Evolutionary conservation across 176 grass and related monocot species (phyloP).

Genomic region (Hsuehochloa calcarea): DNA sequence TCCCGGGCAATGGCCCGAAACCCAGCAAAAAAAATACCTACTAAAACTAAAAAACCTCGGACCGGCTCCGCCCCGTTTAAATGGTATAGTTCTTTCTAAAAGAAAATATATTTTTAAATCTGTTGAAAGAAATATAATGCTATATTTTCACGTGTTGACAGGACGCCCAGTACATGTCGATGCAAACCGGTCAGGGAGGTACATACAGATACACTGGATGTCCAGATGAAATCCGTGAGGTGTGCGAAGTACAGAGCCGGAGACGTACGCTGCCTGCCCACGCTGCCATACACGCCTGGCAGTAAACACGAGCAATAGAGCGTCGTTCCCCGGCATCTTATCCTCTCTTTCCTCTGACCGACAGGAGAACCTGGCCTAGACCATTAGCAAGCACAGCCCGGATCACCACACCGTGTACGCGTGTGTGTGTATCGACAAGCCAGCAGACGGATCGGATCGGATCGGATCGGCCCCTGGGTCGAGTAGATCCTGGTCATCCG

Average conservation of each 20-base stretch:
- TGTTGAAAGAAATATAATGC: too few relatives aligned
- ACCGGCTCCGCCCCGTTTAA: too few relatives aligned
- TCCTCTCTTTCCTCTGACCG: not conserved
- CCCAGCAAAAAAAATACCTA: too few relatives aligned
- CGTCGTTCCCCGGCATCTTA: not conserved
- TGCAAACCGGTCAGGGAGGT: not conserved
- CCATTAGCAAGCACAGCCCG: not conserved
- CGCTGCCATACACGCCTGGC: not conserved
- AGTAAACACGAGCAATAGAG: not conserved
- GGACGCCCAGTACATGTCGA: not conserved
- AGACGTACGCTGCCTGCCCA: not conserved
- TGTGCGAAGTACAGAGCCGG: not conserved
- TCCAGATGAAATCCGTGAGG: constrained; percentile 20
- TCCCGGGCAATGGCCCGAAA: too few relatives aligned
- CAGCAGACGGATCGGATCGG: constrained; percentile 32
- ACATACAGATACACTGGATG: not conserved
- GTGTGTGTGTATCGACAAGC: not conserved
- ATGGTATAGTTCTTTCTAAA: too few relatives aligned
- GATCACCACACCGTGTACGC: not conserved
- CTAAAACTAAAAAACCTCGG: too few relatives aligned
- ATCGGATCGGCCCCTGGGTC: constrained; percentile 25
- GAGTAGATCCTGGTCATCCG: constrained; percentile 53
- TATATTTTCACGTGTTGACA: too few relatives aligned
- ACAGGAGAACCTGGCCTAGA: not conserved
- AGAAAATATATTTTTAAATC: too few relatives aligned